Evolutionary conservation across 2,329 filamentous ascomycete species (phyloP), one percentile per base, ranked within the genome.

Genomic region (Neurospora sp.): DNA sequence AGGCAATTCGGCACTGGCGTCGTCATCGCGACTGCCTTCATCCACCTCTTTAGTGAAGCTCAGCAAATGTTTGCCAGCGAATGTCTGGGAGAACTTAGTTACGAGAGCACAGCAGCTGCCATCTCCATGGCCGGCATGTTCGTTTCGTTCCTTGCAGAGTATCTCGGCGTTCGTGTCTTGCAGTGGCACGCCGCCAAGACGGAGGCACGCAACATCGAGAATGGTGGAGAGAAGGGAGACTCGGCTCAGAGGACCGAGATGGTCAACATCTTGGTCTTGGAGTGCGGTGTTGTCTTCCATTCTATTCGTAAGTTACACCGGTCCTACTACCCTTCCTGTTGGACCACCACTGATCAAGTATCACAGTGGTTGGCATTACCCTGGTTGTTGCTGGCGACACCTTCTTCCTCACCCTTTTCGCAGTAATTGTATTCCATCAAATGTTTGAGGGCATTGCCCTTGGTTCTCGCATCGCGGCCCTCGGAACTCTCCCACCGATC

Each of bases 371-470:
- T 40, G 89, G 89, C 17, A 79, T 91, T 67, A 90, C 89, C 0
- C 83, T 91, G 1, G 88, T 88, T n/a, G 86, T 89, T 2, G 82
- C 86, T 0, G 85, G 83, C 2, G 86, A 89, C 73, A 81, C 80
- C 43, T 85, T 84, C 74, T 88, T 88, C 79, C 77, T 84, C 69
- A 87, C 84, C 1, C 82, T 89, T n/a, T 86, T 87, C 71, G 78
- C 86, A 62, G 91, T 93, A 69, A 91, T 93, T 70, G 80, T 93
- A 70, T 93, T 93, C 81, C 91, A 93, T 76, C 91, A 93, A 76
- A 88, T 91, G 82, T 92, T 94, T 75, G 91, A 93, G 77, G 91
- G 91, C 4, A 83, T 93, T 66, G 91, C 91, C 0, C 87, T 93
- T 0, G 91, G 91, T 19, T 87, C 88, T 9, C 87, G 89, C 15